Base-by-base conservation (phyloP, 1,139 yeast genomes). In the Diutina catenulata region DNA sequence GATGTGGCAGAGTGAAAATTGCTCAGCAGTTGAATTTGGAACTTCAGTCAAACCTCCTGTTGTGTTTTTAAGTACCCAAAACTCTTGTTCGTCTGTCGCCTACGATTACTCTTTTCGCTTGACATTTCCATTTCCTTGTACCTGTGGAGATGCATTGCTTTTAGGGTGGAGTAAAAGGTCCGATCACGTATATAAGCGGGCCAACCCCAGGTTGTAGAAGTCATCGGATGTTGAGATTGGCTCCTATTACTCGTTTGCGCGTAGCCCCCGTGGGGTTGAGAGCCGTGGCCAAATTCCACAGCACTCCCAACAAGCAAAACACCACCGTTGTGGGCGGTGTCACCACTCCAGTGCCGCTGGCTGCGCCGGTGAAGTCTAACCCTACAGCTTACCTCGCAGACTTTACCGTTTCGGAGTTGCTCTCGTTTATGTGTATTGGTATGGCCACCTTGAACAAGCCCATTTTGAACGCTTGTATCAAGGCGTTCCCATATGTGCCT, bases 401-500 rank as follows among this genome's bases (percentile, higher is more conserved):
- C 37, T 62, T 63, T 44, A 53, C 53, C 38, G 43, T 50, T 22
- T 48, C 58, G 9, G 79, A 74, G 50, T 60, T 81, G 37, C 53
- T 80, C 37, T 77, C 83, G 1, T 72, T 75, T 46, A 69, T 77
- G 20, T 61, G 79, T 45, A 80, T 81, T 46, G 91, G 91, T 6
- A 43, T 74, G 37, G 79, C 79, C 29, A 80, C 91, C 1, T 48
- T 76, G 29, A 76, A 75, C 55, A 78, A 76, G 49, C 69, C 79
- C 33, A 65, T 76, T 20, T 63, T 81, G 45, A 64, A 77, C 45
- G 43, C 70, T 9, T 79, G 79, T 42, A 78, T 80, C 49, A 76
- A 72, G 49, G 39, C 70, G n/a, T 81, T 81, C 59, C 93, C 93
- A 3, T 74, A 69, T 45, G 72, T 81, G 10, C 97, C 97, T 21